Evolutionary conservation across 176 grass and related monocot genomes (phyloP).

Genomic region (Oryza officinalis): DNA sequence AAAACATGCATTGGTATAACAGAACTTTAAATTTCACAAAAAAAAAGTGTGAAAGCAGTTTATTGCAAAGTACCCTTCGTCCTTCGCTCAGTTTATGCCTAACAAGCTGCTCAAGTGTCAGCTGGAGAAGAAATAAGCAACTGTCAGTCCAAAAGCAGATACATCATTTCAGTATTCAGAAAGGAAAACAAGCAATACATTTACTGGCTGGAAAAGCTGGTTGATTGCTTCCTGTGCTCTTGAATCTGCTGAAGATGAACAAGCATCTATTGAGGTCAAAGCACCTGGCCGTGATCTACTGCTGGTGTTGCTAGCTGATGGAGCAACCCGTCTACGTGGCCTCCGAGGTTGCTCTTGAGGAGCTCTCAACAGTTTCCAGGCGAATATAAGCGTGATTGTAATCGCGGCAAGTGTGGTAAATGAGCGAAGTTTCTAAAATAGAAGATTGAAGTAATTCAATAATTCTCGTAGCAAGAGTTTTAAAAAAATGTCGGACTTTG

Average conservation of each 20-base stretch:
- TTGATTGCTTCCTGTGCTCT: conserved; percentile 84
- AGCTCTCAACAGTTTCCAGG: conserved; percentile 87
- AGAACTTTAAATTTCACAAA: conserved; percentile 7
- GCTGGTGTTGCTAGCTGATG: conserved; percentile 60
- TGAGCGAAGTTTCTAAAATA: conserved; percentile 83
- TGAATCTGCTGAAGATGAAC: conserved; percentile 79
- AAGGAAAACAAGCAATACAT: conserved; percentile 54
- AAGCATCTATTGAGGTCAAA: conserved; percentile 59
- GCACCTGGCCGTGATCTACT: conserved; percentile 56
- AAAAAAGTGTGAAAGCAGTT: conserved; percentile 17
- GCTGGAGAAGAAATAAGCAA: conserved; percentile 54
- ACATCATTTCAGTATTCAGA: conserved; percentile 17
- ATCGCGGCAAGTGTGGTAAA: conserved; percentile 87
- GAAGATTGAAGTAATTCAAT: conserved; percentile 35
- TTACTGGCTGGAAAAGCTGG: conserved; percentile 92
- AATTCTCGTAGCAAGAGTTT: not conserved
- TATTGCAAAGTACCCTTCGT: conserved; percentile 64
- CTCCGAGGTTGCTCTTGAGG: conserved; percentile 75
- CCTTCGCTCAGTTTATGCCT: conserved; percentile 96
- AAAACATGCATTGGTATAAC: conserved; percentile 21
- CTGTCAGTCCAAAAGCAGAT: conserved; percentile 29
- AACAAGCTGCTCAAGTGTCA: conserved; percentile 95
- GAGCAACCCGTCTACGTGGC: conserved; percentile 51
- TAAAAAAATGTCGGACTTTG: not conserved
- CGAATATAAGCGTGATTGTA: conserved; percentile 79